Conservation (phyloP, 139 green algal species). For the Zygnema circumcarinatum region DNA sequence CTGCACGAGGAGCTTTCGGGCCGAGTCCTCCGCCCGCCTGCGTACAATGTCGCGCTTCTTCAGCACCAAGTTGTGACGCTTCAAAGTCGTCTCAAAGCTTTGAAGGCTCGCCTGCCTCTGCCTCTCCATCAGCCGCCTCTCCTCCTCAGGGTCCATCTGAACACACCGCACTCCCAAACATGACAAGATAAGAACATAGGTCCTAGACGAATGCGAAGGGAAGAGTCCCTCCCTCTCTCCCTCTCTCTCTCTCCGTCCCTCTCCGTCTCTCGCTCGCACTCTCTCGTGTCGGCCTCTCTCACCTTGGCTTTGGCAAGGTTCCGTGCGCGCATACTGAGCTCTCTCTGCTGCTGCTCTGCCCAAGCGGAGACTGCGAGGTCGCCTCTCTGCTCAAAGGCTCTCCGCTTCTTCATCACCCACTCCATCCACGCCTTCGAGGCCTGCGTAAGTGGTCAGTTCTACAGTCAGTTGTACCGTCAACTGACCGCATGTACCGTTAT, state of each 20-base stretch:
- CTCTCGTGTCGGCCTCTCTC: too few species aligned
- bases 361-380: conserved; percentile 41
- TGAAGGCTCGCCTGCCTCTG: conserved; percentile 39
- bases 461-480: too few species aligned
- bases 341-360: conserved; percentile 49
- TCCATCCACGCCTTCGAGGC: conserved; percentile 34
- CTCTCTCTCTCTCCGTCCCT: too few species aligned
- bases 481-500: too few species aligned
- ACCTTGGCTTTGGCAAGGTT: conserved; percentile 50
- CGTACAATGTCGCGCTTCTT: conserved; percentile 45
- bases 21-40: conserved; percentile 20
- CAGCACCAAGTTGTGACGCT: conserved; percentile 50
- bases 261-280: too few species aligned
- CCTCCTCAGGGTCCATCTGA: conserved; percentile 58
- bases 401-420: conserved; percentile 43
- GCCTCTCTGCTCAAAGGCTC: conserved; percentile 57
- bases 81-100: conserved; percentile 19
- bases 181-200: too few species aligned
- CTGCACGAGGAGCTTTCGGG: conserved; percentile 42
- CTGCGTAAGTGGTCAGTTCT: conserved; percentile 10
- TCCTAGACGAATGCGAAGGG: too few species aligned
- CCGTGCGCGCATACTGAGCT: conserved; percentile 40
- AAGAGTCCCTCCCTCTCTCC: too few species aligned
- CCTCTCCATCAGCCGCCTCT: conserved; percentile 38
- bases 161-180: too few species aligned